Percentiles rank a stretch among this genome's conserved stretches.
phyloP scores from a whole-genome alignment of 495 filamentous ascomycete species.

The Parmelia sp. region DNA sequence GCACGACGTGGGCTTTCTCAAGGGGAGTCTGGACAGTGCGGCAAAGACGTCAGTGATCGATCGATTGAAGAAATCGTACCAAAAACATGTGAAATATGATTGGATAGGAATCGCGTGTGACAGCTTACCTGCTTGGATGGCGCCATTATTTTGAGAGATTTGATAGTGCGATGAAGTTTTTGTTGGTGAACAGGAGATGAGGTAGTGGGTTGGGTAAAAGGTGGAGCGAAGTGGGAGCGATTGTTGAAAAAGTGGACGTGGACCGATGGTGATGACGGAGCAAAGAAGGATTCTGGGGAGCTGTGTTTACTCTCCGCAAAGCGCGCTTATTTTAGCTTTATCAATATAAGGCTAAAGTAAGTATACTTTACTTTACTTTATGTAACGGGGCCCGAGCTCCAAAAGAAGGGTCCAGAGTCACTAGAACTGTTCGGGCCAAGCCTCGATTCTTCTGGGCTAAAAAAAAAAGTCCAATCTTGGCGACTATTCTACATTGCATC shows the following conservation, averaged over 20 bases:
- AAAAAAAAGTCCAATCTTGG: slow-evolving; percentile 9
- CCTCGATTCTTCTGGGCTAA: background rate
- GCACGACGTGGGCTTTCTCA: slow-evolving; percentile 16
- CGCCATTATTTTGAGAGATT: slow-evolving; percentile 2
- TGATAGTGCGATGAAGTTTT: background rate
- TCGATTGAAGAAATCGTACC: too few species aligned
- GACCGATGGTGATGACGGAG: background rate
- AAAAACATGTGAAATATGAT: background rate
- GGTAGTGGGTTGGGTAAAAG: background rate
- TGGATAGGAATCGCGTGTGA: background rate
- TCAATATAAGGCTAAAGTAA: background rate
- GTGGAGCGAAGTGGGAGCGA: background rate
- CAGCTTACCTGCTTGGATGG: slow-evolving; percentile 9
- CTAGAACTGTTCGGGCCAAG: background rate
- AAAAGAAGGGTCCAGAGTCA: slow-evolving; percentile 3
- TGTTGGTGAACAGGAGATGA: background rate
- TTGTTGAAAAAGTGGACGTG: background rate
- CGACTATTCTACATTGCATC: background rate
- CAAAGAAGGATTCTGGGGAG: background rate
- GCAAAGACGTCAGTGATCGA: background rate
- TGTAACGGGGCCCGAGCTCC: background rate
- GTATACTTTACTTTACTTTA: too few species aligned
- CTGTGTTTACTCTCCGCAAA: background rate
- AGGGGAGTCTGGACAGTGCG: background rate
- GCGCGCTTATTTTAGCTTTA: slow-evolving; percentile 4